These are phyloP conservation scores for Asterella californica DNA, from an alignment of 225 moss, liverwort and hornwort genomes.

Conservation along the genomic window DNA sequence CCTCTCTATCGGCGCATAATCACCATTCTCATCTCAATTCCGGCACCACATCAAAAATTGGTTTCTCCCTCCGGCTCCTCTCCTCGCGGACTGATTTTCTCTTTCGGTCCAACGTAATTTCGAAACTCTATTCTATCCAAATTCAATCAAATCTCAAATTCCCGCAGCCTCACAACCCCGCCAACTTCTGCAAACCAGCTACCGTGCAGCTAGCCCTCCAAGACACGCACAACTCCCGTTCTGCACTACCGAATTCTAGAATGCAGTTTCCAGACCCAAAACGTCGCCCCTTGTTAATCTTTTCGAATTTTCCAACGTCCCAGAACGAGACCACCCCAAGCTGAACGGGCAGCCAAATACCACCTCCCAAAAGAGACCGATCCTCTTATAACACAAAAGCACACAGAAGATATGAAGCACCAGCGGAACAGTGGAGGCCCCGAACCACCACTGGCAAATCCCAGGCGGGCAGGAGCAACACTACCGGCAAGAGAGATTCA, in stretches of 20 bases:
- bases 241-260: not conserved
- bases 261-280: not conserved
- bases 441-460: not conserved
- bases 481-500: not conserved
- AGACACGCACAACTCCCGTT: not conserved
- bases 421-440: not conserved
- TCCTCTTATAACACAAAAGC: not conserved
- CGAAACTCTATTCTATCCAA: no score
- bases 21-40: not conserved
- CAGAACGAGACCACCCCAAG: not conserved
- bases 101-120: not conserved
- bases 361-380: not conserved
- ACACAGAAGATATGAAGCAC: not conserved
- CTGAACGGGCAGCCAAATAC: not conserved
- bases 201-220: not conserved
- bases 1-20: not conserved
- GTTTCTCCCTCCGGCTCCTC: not conserved
- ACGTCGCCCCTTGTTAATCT: not conserved
- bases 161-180: not conserved
- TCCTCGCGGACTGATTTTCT: not conserved
- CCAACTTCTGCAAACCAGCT: not conserved
- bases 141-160: not conserved
- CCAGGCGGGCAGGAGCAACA: not conserved
- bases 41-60: not conserved
- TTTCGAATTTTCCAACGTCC: not conserved